phyloP scores from a whole-genome alignment of 2,329 filamentous ascomycete genomes.

The Sphaerostilbella broomeana region DNA sequence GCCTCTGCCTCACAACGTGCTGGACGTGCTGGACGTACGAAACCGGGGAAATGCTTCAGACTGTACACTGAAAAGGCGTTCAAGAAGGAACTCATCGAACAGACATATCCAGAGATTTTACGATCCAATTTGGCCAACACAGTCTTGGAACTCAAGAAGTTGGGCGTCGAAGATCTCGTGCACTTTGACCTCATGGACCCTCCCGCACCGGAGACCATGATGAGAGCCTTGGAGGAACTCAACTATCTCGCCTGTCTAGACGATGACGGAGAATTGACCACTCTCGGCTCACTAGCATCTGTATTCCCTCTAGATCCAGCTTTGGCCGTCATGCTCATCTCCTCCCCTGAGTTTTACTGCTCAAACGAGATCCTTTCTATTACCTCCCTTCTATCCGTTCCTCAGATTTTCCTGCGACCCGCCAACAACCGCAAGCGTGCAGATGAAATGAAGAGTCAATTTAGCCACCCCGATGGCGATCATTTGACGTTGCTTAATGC shows the following conservation, averaged over 20 bases:
- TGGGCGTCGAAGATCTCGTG: slow-evolving; percentile 89
- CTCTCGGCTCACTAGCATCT: slow-evolving; percentile 78
- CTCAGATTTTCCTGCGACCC: slow-evolving; percentile 87
- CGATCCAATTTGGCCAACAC: slow-evolving; percentile 92
- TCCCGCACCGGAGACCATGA: slow-evolving; percentile 93
- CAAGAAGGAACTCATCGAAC: slow-evolving; percentile 96
- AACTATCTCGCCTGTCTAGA: slow-evolving; percentile 96
- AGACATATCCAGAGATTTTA: slow-evolving; percentile 93
- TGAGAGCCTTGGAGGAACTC: slow-evolving; percentile 93
- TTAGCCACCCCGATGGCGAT: slow-evolving; percentile 88
- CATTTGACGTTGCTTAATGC: slow-evolving; percentile 95
- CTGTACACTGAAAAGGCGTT: slow-evolving; percentile 93
- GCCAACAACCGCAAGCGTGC: slow-evolving; percentile 79
- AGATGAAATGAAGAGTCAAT: slow-evolving; percentile 94
- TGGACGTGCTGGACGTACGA: slow-evolving; percentile 97
- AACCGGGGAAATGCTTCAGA: slow-evolving; percentile 96
- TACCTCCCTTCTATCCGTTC: slow-evolving; percentile 87
- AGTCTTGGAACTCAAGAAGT: slow-evolving; percentile 93
- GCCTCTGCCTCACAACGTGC: slow-evolving; percentile 95
- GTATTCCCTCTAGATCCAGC: slow-evolving; percentile 94
- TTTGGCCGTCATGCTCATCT: slow-evolving; percentile 95
- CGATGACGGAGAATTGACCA: slow-evolving; percentile 89
- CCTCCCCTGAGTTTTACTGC: slow-evolving; percentile 95
- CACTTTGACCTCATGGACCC: slow-evolving; percentile 99
- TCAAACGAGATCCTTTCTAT: slow-evolving; percentile 97